Conservation (phyloP, 116 monocot species). For the Zostera marina region DNA sequence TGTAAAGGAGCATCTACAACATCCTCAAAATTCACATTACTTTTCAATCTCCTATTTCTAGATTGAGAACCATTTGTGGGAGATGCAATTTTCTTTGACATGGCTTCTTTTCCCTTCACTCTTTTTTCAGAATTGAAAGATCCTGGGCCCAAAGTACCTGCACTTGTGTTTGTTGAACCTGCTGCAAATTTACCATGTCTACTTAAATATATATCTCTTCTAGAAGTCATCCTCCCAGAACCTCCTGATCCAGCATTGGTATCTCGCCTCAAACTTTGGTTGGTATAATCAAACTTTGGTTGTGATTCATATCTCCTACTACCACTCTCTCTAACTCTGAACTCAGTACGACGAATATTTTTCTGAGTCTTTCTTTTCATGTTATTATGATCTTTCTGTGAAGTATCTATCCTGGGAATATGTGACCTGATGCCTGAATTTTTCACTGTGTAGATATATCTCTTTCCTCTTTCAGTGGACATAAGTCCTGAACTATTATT, state of each 20-base stretch:
- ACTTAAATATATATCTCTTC: conserved; percentile 15
- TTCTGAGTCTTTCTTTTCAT: conserved; percentile 39
- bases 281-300: conserved; percentile 12
- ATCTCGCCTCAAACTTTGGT: conserved; percentile 14
- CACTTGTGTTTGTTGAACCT: conserved; percentile 27
- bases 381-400: conserved; percentile 20
- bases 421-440: conserved; percentile 22
- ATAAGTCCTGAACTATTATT: conserved; percentile 16
- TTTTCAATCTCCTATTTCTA: conserved; percentile 17
- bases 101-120: conserved; percentile 14
- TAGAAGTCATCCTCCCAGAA: conserved; percentile 16
- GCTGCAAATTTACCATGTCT: conserved; percentile 8
- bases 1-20: conserved; percentile 62
- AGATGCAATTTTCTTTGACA: conserved; percentile 11
- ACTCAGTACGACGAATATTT: conserved; percentile 47
- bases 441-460: conserved; percentile 38
- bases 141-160: conserved; percentile 11
- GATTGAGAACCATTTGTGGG: conserved; percentile 7
- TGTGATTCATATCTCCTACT: conserved; percentile 16
- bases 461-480: conserved; percentile 42
- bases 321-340: conserved; percentile 50
- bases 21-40: conserved; percentile 28
- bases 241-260: conserved; percentile 6
- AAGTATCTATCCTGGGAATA: conserved; percentile 21
- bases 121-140: conserved; percentile 12